Percentiles rank a stretch among this genome's conserved stretches.
These are phyloP conservation scores for Alternaria novae-zelandiae DNA, from an alignment of 2,329 filamentous ascomycete genomes.

Conservation along the genomic window DNA sequence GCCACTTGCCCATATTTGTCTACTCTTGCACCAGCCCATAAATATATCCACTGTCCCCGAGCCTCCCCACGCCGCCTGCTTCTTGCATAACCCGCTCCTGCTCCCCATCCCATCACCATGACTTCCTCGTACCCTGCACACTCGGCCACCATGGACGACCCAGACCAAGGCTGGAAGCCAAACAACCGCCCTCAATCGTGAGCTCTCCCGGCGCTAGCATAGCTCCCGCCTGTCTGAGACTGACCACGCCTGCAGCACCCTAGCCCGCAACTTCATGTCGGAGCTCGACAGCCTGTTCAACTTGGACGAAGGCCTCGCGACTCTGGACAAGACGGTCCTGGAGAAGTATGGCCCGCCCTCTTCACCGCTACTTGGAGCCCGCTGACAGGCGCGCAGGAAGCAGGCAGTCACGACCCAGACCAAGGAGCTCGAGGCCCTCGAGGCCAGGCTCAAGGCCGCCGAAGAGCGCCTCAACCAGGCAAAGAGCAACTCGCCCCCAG, in stretches of 20 bases:
- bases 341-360: constrained; percentile 73
- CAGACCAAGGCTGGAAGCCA: constrained; percentile 81
- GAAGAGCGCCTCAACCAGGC: constrained; percentile 71
- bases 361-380: not conserved
- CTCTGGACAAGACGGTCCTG: constrained; percentile 76
- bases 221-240: constrained; percentile 21
- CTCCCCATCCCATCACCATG: constrained; percentile 14
- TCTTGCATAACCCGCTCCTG: constrained; percentile 2
- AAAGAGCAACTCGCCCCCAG: constrained; percentile 39
- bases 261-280: constrained; percentile 84
- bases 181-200: constrained; percentile 84
- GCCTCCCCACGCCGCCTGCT: constrained; percentile 10
- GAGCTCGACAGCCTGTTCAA: constrained; percentile 90
- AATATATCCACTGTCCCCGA: constrained; percentile 13
- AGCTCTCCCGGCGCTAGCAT: constrained; percentile 48
- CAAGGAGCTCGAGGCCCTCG: constrained; percentile 83
- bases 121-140: constrained; percentile 20
- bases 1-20: constrained; percentile 17
- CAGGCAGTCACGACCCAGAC: constrained; percentile 75
- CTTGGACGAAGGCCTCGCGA: constrained; percentile 77
- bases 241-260: constrained; percentile 66
- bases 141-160: constrained; percentile 44
- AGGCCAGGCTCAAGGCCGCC: constrained; percentile 82
- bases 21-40: constrained; percentile 13
- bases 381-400: constrained; percentile 64